A percentile compares a stretch with the other conserved stretches of the same genome.
These are phyloP conservation scores for Ustilago bromivora DNA, from an alignment of 1,284 basidiomycete genomes.

Conservation along the genomic window DNA sequence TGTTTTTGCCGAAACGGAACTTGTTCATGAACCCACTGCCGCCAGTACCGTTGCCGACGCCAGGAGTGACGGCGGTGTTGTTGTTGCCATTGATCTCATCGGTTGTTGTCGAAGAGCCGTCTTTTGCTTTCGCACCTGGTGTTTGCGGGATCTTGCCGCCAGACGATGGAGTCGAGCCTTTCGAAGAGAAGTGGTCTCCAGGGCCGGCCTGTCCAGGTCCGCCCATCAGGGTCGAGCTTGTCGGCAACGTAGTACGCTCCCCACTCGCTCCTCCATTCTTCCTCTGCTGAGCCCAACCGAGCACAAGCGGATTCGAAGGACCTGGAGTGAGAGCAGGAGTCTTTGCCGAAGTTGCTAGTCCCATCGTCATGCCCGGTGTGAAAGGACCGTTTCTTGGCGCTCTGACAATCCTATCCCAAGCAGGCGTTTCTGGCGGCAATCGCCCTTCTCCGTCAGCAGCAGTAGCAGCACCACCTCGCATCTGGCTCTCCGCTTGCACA, in stretches of 20 bases:
- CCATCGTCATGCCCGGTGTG: constrained; percentile 60
- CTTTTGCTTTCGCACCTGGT: constrained; percentile 18
- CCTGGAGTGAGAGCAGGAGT: constrained; percentile 52
- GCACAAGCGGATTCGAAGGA: constrained; percentile 22
- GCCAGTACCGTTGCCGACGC: constrained; percentile 12
- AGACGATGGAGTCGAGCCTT: constrained; percentile 11
- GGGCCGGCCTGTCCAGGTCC: neutral
- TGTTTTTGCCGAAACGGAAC: constrained; percentile 51
- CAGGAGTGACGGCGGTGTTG: constrained; percentile 21
- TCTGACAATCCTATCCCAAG: constrained; percentile 40
- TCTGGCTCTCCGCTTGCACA: constrained; percentile 57
- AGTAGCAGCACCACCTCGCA: constrained; percentile 32
- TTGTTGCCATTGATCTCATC: constrained; percentile 33
- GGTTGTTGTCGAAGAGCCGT: constrained; percentile 18
- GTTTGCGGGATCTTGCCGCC: constrained; percentile 14
- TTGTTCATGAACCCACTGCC: constrained; percentile 56
- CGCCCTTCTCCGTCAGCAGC: neutral
- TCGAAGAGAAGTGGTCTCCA: constrained; percentile 54
- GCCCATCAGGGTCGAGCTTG: constrained; percentile 28
- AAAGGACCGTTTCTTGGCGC: constrained; percentile 64
- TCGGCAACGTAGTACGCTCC: constrained; percentile 24
- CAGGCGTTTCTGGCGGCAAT: constrained; percentile 36
- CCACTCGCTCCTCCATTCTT: constrained; percentile 14
- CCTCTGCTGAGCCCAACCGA: constrained; percentile 28
- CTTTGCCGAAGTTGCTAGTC: constrained; percentile 52